phyloP scores from a whole-genome alignment of 768 basidiomycete species.

The Boletales sp. region DNA sequence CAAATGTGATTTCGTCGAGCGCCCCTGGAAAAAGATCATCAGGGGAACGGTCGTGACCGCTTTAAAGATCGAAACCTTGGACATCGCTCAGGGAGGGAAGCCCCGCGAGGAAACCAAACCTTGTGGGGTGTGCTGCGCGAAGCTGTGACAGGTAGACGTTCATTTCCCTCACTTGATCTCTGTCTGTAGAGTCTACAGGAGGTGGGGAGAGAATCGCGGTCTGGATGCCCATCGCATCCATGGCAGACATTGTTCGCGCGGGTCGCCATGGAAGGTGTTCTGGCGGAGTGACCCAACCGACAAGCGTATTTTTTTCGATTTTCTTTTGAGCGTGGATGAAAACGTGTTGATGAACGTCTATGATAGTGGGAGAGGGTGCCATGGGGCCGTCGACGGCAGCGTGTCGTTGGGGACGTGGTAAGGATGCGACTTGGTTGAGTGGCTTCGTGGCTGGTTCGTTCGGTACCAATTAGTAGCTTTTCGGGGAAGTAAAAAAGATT shows the following conservation, averaged over 20 bases:
- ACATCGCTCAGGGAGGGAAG: conserved; percentile 60
- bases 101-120: conserved; percentile 71
- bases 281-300: conserved; percentile 61
- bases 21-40: conserved; percentile 39
- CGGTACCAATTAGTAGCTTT: conserved; percentile 8
- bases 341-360: conserved; percentile 80
- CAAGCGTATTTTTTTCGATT: conserved; percentile 36
- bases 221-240: conserved; percentile 58
- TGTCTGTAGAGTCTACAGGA: conserved; percentile 46
- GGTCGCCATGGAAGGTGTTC: conserved; percentile 67
- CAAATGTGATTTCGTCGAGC: conserved; percentile 57
- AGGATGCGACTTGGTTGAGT: neutral
- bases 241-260: conserved; percentile 53
- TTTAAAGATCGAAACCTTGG: conserved; percentile 40
- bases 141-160: conserved; percentile 49
- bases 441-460: conserved; percentile 15
- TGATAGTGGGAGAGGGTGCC: conserved; percentile 10
- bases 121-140: conserved; percentile 44
- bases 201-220: conserved; percentile 67
- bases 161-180: conserved; percentile 38
- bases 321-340: conserved; percentile 56
- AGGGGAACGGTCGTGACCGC: conserved; percentile 4
- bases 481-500: conserved; percentile 9
- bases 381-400: neutral
- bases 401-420: conserved; percentile 6